Evolutionary conservation across 495 filamentous ascomycete genomes (phyloP).

Genomic region (Podospora pseudocomata): DNA sequence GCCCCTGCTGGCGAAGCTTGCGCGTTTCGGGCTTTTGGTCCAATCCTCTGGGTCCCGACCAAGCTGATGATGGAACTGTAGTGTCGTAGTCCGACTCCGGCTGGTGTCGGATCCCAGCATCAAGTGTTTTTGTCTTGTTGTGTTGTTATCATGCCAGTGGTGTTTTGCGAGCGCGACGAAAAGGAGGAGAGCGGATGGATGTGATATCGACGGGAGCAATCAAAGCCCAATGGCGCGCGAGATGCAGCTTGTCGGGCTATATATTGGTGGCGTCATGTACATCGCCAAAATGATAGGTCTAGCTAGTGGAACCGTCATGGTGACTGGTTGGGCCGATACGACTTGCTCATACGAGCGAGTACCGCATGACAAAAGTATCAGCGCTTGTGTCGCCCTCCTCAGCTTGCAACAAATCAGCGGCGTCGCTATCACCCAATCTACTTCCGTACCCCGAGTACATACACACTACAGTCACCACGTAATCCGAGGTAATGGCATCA

Average conservation of each 20-base stretch:
- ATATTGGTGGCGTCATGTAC: constrained; percentile 3
- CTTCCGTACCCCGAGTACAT: not conserved
- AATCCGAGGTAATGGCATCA: constrained; percentile 1
- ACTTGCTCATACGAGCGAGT: constrained; percentile 3
- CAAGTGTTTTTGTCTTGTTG: no score
- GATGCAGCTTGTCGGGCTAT: not conserved
- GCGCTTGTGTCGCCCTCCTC: not conserved
- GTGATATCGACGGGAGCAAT: not conserved
- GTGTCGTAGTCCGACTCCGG: not conserved
- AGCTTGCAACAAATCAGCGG: no score
- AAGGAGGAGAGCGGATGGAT: not conserved
- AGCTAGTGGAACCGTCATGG: not conserved
- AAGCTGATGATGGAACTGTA: constrained; percentile 1
- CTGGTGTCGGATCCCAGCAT: not conserved
- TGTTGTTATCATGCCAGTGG: no score
- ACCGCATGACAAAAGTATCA: not conserved
- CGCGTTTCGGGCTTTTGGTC: not conserved
- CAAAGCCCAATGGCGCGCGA: not conserved
- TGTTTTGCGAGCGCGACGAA: not conserved
- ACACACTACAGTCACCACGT: not conserved
- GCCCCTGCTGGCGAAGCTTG: not conserved
- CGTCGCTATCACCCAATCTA: no score
- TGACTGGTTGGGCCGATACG: constrained; percentile 2
- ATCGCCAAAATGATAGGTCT: not conserved
- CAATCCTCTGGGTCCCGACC: not conserved